phyloP scores from a whole-genome alignment of 345 rosid species.

The Dimocarpus longan region DNA sequence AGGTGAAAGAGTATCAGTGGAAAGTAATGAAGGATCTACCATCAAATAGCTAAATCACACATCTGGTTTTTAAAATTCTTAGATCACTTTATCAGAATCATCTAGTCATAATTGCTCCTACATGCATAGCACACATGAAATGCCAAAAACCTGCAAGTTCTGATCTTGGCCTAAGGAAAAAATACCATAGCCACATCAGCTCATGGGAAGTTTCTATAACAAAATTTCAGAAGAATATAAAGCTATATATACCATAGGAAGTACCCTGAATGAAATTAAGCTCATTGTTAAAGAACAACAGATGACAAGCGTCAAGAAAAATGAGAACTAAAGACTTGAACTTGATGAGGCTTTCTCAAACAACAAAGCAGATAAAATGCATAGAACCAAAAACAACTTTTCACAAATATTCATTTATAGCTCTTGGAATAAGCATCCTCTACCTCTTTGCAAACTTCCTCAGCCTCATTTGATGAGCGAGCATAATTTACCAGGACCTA shows the following conservation, averaged over 20 bases:
- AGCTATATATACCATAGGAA: background rate
- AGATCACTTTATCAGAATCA: background rate
- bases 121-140: background rate
- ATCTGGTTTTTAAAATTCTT: conserved; percentile 4
- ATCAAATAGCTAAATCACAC: background rate
- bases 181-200: background rate
- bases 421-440: background rate
- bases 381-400: background rate
- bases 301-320: background rate
- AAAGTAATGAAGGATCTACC: conserved; percentile 2
- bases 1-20: background rate
- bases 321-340: background rate
- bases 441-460: conserved; percentile 90
- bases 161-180: background rate
- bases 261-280: background rate
- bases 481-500: conserved; percentile 97
- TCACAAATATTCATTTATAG: conserved; percentile 1
- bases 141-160: background rate
- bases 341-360: background rate
- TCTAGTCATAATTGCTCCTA: background rate
- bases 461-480: conserved; percentile 94
- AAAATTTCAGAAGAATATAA: background rate
- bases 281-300: background rate
- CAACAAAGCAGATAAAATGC: background rate
- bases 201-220: background rate